These are phyloP conservation scores for Adansonia madagascariensis DNA, from an alignment of 441 rosid species.

Conservation along the genomic window DNA sequence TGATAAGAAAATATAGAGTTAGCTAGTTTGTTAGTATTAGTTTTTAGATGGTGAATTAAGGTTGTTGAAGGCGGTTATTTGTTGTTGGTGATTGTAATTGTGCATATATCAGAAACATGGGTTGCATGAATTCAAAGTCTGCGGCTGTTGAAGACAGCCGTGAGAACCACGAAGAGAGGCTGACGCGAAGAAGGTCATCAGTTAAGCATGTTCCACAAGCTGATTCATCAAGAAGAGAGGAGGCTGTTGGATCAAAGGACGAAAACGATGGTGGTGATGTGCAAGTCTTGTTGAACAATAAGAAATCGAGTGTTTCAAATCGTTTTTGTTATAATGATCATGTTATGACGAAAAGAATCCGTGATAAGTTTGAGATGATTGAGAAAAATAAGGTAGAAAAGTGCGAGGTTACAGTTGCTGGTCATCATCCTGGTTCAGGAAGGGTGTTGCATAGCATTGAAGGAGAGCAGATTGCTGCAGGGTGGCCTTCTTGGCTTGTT, in stretches of 20 bases:
- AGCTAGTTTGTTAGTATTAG: not conserved
- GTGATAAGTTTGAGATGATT: conserved; percentile 40
- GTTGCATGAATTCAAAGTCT: conserved; percentile 72
- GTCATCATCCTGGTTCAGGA: conserved; percentile 45
- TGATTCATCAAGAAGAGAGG: conserved; percentile 59
- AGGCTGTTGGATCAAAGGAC: conserved; percentile 45
- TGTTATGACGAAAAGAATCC: conserved; percentile 38
- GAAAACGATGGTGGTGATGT: conserved; percentile 47
- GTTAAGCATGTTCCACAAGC: conserved; percentile 52
- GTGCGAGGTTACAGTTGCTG: conserved; percentile 35
- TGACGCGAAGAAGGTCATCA: conserved; percentile 52
- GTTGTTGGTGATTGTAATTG: not conserved
- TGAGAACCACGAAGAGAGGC: conserved; percentile 50
- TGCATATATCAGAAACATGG: conserved; percentile 47
- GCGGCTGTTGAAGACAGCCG: conserved; percentile 38
- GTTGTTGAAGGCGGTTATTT: conserved; percentile 13
- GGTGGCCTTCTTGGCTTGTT: conserved; percentile 92
- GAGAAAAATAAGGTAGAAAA: conserved; percentile 44
- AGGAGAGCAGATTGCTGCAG: conserved; percentile 71
- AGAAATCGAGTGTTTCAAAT: conserved; percentile 50
- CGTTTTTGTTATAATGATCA: conserved; percentile 50
- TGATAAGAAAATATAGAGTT: not conserved
- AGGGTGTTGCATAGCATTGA: conserved; percentile 47
- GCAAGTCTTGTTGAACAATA: conserved; percentile 56
- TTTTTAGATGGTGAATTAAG: conserved; percentile 24